Base-by-base conservation (phyloP, 805 yeast species). In the Candida coquimbonensis region DNA sequence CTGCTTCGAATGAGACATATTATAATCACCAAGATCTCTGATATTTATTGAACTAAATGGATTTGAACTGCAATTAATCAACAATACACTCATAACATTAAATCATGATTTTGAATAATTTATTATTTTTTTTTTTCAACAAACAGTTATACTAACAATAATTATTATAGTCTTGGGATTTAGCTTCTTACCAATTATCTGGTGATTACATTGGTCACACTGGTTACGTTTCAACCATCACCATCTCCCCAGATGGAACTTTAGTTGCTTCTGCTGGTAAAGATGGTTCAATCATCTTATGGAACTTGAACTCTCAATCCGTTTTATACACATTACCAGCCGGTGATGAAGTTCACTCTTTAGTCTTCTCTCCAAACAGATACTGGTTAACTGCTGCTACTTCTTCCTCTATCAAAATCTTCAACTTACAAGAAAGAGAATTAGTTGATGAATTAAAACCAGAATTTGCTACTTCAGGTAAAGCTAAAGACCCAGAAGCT, bases 321-420 rank as follows among this genome's bases (percentile, higher is more conserved):
- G 82, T 90, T 67, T 79, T 90, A 68, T 91, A 89, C 95, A 83
- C 96, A 67, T 81, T 93, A 73, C 77, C 80, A 66, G 91, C 96
- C 64, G 88, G 93, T 73, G 93, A 91, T 69, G 98, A 91, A 81
- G 89, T 93, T 64, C 87, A 87, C 75, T 95, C 97, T 71, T 81
- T 93, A 70, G 96, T 97, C 65, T 93, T 93, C 96, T 91, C 98
- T 73, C 99, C 99, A 78, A 87, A 87, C 95, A 90, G 99, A 85
- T 93, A 87, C 95, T 93, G 99, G 99, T 86, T 93, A 74, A 91
- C 96, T 72, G 99, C 98, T 77, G 98, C 99, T 69, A 93, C 99
- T 65, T 77, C 96, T 59, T 77, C 96, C 61, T 93, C 96, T 68
- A 88, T 93, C 81, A 91, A 90, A 87, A 83, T 93, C 81, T 93